Percentiles rank a stretch among this genome's conserved stretches.
These are phyloP conservation scores for Cinchona pubescens DNA, from an alignment of 257 asterid species.

Conservation along the genomic window DNA sequence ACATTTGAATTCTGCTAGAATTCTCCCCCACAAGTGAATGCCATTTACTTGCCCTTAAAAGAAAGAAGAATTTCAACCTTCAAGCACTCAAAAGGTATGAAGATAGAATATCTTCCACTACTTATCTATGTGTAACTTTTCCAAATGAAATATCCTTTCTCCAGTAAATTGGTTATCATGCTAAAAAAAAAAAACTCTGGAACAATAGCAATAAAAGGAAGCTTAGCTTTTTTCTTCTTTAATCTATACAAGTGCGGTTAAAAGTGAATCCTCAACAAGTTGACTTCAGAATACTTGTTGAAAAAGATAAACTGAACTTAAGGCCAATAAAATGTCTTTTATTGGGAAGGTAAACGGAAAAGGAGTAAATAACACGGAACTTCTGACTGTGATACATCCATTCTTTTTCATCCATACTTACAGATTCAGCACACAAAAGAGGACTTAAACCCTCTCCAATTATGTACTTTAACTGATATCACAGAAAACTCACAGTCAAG, in stretches of 20 bases:
- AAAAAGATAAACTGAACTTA: constrained; percentile 27
- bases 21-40: constrained; percentile 8
- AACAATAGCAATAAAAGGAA: constrained; percentile 21
- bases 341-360: constrained; percentile 29
- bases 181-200: constrained; percentile 15
- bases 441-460: constrained; percentile 37
- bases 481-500: background rate
- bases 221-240: constrained; percentile 31
- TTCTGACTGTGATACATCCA: constrained; percentile 43
- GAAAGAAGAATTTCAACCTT: constrained; percentile 17
- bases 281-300: constrained; percentile 32
- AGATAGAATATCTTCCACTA: background rate
- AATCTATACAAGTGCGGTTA: constrained; percentile 37
- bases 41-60: constrained; percentile 5
- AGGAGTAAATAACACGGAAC: constrained; percentile 46
- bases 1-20: background rate
- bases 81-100: constrained; percentile 2
- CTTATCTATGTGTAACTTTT: background rate
- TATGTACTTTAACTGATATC: constrained; percentile 25
- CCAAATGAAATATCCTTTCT: constrained; percentile 16
- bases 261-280: constrained; percentile 47
- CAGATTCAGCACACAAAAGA: constrained; percentile 35
- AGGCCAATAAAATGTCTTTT: constrained; percentile 30
- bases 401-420: constrained; percentile 28
- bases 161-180: background rate